Percentiles rank a stretch among this genome's conserved stretches.
These are phyloP conservation scores for Choiromyces venosus DNA, from an alignment of 495 filamentous ascomycete species.

Conservation along the genomic window DNA sequence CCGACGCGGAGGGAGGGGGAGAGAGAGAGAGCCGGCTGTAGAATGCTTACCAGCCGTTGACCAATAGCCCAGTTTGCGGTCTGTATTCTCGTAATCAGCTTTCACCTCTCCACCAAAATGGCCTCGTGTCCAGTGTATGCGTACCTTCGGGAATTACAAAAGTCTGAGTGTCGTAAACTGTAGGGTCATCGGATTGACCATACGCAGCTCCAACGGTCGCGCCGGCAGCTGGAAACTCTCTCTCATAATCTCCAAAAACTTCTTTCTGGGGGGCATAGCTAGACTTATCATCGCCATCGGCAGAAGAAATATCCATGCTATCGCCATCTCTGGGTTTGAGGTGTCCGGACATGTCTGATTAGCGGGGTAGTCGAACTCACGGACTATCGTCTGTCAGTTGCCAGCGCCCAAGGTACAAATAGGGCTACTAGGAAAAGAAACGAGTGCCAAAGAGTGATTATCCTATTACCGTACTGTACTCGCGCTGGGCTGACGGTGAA, in stretches of 20 bases:
- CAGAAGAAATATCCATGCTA: not conserved
- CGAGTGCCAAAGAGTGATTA: not conserved
- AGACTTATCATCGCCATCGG: constrained; percentile 6
- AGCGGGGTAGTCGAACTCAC: not conserved
- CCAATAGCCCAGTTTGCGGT: constrained; percentile 22
- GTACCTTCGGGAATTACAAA: constrained; percentile 23
- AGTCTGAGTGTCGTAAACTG: constrained; percentile 16
- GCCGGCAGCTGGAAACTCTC: constrained; percentile 5
- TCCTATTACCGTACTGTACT: not conserved
- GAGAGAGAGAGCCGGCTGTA: not conserved
- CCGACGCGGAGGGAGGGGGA: too few species aligned
- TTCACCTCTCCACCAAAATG: not conserved
- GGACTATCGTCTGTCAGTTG: not conserved
- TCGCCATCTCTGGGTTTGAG: constrained; percentile 6
- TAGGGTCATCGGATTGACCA: constrained; percentile 13
- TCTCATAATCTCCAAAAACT: constrained; percentile 15
- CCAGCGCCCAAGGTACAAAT: not conserved
- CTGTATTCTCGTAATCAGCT: constrained; percentile 1
- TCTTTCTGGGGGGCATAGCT: not conserved
- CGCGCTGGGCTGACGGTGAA: too few species aligned
- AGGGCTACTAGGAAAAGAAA: not conserved
- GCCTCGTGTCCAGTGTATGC: not conserved
- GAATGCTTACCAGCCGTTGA: constrained; percentile 21
- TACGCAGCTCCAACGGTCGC: not conserved
- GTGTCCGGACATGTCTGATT: constrained; percentile 2